Percentiles rank a stretch among this genome's conserved stretches.
phyloP scores from a whole-genome alignment of 495 filamentous ascomycete species.

The Aspergillus sparsus region DNA sequence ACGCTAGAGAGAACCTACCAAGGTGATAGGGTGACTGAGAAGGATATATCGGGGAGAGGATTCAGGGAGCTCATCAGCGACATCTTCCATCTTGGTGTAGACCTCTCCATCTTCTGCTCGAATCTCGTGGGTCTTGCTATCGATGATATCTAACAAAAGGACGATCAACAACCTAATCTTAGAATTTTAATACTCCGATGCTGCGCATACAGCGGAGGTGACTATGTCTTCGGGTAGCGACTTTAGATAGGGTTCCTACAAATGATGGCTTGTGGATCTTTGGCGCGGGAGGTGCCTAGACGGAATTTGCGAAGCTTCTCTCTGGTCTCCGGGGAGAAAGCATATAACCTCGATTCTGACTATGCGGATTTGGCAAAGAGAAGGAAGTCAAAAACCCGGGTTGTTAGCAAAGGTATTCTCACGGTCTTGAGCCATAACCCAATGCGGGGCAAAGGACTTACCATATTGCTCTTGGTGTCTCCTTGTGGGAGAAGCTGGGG shows the following conservation, averaged over 20 bases:
- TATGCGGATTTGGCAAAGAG: slow-evolving; percentile 37
- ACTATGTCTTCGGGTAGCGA: neutral
- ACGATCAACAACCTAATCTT: slow-evolving; percentile 1
- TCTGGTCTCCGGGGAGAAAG: slow-evolving; percentile 86
- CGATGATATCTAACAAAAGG: slow-evolving; percentile 57
- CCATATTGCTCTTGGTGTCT: slow-evolving; percentile 17
- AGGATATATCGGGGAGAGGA: slow-evolving; percentile 86
- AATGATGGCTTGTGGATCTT: slow-evolving; percentile 84
- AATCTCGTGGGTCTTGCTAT: slow-evolving; percentile 85
- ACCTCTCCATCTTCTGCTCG: slow-evolving; percentile 70
- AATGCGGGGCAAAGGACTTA: slow-evolving; percentile 21
- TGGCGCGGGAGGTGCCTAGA: slow-evolving; percentile 83
- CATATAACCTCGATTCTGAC: slow-evolving; percentile 88
- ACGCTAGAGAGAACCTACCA: slow-evolving; percentile 53
- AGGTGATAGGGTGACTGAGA: slow-evolving; percentile 82
- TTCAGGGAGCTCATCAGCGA: slow-evolving; percentile 90
- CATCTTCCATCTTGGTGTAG: slow-evolving; percentile 74
- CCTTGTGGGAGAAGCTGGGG: too few species aligned
- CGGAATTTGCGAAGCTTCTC: slow-evolving; percentile 90
- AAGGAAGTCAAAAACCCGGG: neutral
- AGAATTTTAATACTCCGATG: neutral
- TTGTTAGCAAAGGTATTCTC: slow-evolving; percentile 13
- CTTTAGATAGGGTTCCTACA: slow-evolving; percentile 62
- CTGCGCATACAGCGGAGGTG: neutral
- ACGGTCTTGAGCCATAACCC: neutral